These are phyloP conservation scores for Balansia obtecta DNA, from an alignment of 2,329 filamentous ascomycete genomes.

Conservation along the genomic window DNA sequence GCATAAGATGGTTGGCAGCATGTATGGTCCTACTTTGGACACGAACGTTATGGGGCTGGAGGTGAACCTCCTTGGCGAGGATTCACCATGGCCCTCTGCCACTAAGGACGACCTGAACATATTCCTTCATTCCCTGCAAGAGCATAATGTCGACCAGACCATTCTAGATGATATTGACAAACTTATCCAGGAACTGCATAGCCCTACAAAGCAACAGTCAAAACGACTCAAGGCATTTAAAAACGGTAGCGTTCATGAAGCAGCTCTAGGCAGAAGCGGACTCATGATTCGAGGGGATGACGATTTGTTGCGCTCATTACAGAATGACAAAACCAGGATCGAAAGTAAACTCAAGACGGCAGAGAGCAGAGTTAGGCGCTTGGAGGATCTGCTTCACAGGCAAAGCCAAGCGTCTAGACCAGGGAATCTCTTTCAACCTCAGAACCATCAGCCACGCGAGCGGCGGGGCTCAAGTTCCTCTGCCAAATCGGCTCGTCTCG, in stretches of 20 bases:
- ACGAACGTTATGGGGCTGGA: conserved; percentile 65
- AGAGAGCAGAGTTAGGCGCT: conserved; percentile 76
- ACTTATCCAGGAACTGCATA: conserved; percentile 65
- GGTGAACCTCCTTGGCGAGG: conserved; percentile 70
- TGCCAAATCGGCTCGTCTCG: conserved; percentile 28
- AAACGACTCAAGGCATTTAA: conserved; percentile 90
- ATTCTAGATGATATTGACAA: conserved; percentile 63
- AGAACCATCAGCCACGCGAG: conserved; percentile 32
- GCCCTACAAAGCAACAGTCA: conserved; percentile 73
- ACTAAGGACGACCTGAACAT: conserved; percentile 64
- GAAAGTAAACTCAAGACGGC: conserved; percentile 69
- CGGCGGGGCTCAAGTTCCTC: conserved; percentile 38
- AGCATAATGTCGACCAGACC: conserved; percentile 50
- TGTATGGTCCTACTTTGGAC: conserved; percentile 56
- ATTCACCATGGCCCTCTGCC: conserved; percentile 67
- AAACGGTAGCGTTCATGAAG: conserved; percentile 88
- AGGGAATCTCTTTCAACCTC: conserved; percentile 42
- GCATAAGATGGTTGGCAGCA: conserved; percentile 72
- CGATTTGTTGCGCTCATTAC: conserved; percentile 63
- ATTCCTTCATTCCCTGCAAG: conserved; percentile 55
- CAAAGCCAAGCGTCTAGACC: conserved; percentile 51
- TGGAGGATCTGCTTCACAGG: conserved; percentile 86
- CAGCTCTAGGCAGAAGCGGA: conserved; percentile 74
- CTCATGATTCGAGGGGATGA: conserved; percentile 79
- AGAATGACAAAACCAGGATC: conserved; percentile 66